Base-by-base conservation (phyloP, 805 yeast genomes). In the Saccharomycopsis fodiens region DNA sequence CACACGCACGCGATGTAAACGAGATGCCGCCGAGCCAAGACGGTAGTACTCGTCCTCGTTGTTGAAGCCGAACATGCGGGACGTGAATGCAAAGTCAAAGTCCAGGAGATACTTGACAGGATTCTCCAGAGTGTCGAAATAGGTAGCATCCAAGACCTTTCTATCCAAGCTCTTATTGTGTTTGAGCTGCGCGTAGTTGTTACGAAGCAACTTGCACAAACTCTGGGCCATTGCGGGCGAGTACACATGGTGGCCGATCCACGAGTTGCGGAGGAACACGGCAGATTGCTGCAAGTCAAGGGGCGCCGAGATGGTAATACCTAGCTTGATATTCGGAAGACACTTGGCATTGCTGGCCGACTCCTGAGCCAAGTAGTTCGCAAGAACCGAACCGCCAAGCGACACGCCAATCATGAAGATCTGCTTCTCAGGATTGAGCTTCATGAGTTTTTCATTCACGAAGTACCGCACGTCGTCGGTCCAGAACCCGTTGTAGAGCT, bases 361-460 rank as follows among this genome's bases (percentile, higher is more conserved):
- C 53, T 78, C 79, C 56, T 76, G 82, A 7, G 88, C 91, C 17
- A 85, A 58, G 59, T 79, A 85, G 57, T 85, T 86, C 23, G 83
- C 72, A 49, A 85, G 65, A 27, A 85, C 70, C 2, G 80, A 71
- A 0, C 83, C 89, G 2, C 95, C 95, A 44, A 85, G 70, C n/a
- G 89, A 81, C 56, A 80, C 81, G 2, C 95, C 95, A n/a, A 76
- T 77, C 27, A 80, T 72, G 56, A 73, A 79, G 47, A 83, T 74
- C n/a, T 85, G 75, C 43, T 79, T 64, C 42, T 70, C 63, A 1
- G 94, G 91, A 57, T 69, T 81, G 40, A 65, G 58, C 36, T 50
- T 47, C 35, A 70, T 65, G 53, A 85, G 61, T 27, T 72, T 72
- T 41, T 69, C 62, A 32, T 50, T 47, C 43, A 85, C 66, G 6